Conservation (phyloP, 148 eudicot species). For the Limonium bicolor region DNA sequence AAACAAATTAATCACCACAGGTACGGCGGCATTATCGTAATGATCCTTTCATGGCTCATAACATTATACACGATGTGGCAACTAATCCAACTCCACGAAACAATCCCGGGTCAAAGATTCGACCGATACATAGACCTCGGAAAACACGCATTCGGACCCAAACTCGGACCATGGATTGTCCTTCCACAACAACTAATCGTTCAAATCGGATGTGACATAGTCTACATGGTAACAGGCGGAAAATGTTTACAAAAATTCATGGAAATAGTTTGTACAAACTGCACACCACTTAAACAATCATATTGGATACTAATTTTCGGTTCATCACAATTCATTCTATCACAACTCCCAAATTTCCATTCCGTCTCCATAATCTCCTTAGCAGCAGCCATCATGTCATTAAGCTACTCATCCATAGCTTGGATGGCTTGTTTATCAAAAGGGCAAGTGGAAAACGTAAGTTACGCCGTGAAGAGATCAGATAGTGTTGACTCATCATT, state of each 20-base stretch:
- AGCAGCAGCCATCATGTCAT: slow-evolving; percentile 91
- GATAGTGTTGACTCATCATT: slow-evolving; percentile 32
- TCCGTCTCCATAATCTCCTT: slow-evolving; percentile 66
- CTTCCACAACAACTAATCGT: slow-evolving; percentile 94
- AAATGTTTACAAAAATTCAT: slow-evolving; percentile 76
- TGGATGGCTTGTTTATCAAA: slow-evolving; percentile 63
- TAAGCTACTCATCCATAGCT: slow-evolving; percentile 83
- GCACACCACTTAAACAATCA: slow-evolving; percentile 43
- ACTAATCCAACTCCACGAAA: slow-evolving; percentile 79
- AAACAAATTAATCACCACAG: slow-evolving; percentile 12
- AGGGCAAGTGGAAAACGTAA: slow-evolving; percentile 53
- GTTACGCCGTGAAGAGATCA: slow-evolving; percentile 59
- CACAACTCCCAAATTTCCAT: slow-evolving; percentile 85
- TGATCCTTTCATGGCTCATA: slow-evolving; percentile 72
- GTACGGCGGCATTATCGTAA: slow-evolving; percentile 68
- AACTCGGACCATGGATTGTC: slow-evolving; percentile 75
- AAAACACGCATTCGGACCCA: slow-evolving; percentile 69
- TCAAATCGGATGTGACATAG: slow-evolving; percentile 77
- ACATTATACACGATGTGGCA: slow-evolving; percentile 87
- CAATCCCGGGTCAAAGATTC: slow-evolving; percentile 71
- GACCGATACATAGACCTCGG: slow-evolving; percentile 67
- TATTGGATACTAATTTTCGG: slow-evolving; percentile 92
- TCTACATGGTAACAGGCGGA: slow-evolving; percentile 94
- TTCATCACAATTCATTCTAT: slow-evolving; percentile 57
- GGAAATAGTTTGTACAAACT: slow-evolving; percentile 57